Evolutionary conservation across 2,329 filamentous ascomycete genomes (phyloP).

Genomic region (Cladosporium sp.): DNA sequence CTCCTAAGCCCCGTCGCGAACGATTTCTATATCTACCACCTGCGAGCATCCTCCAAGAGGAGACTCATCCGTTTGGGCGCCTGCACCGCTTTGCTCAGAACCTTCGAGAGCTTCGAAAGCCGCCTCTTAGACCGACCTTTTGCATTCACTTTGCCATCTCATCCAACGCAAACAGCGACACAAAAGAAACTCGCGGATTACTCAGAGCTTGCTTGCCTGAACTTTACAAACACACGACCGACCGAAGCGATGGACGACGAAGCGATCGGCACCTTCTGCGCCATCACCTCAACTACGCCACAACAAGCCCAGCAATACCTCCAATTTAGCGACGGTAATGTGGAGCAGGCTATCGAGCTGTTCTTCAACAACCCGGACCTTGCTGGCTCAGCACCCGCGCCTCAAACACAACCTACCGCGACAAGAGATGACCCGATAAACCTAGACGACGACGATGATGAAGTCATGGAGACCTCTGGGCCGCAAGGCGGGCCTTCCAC

Average conservation of each 20-base stretch:
- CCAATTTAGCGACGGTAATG: slow-evolving; percentile 75
- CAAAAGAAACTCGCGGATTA: not conserved
- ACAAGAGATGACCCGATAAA: slow-evolving; percentile 57
- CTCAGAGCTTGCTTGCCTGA: too few species aligned
- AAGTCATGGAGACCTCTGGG: slow-evolving; percentile 26
- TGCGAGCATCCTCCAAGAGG: too few species aligned
- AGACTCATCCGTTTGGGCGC: too few species aligned
- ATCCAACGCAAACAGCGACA: not conserved
- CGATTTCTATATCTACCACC: too few species aligned
- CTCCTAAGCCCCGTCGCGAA: too few species aligned
- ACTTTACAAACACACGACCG: not conserved
- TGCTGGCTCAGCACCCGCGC: slow-evolving; percentile 26
- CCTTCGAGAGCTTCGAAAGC: slow-evolving; percentile 3
- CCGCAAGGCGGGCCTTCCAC: slow-evolving; percentile 24
- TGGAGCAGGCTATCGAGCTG: slow-evolving; percentile 81
- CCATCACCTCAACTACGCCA: slow-evolving; percentile 72
- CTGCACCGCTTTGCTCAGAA: slow-evolving; percentile 5
- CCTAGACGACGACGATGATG: slow-evolving; percentile 66
- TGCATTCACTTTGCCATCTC: not conserved
- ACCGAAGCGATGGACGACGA: slow-evolving; percentile 44
- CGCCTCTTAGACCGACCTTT: not conserved
- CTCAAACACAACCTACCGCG: slow-evolving; percentile 34
- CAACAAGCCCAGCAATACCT: slow-evolving; percentile 79
- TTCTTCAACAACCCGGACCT: slow-evolving; percentile 77
- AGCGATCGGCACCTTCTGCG: slow-evolving; percentile 68